phyloP scores from a whole-genome alignment of 2,329 filamentous ascomycete genomes.

The Aspergillus clavatus region DNA sequence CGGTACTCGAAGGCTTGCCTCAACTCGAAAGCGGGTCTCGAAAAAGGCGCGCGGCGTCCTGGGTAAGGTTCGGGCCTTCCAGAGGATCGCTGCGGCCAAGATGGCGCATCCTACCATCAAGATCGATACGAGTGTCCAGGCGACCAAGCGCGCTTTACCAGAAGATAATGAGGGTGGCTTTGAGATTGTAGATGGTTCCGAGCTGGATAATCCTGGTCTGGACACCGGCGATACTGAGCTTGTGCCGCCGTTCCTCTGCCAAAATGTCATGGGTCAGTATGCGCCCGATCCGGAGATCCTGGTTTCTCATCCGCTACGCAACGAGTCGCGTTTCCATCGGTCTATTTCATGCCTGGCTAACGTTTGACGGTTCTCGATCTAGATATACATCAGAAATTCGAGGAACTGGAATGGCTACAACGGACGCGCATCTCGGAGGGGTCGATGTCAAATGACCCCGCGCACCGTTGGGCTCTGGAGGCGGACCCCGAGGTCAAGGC shows the following conservation, averaged over 20 bases:
- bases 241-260: conserved; percentile 37
- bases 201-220: conserved; percentile 26
- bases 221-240: conserved; percentile 27
- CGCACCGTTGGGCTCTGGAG: conserved; percentile 57
- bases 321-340: neutral
- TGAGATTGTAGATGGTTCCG: conserved; percentile 21
- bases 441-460: conserved; percentile 40
- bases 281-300: neutral
- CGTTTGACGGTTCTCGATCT: conserved; percentile 2
- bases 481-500: conserved; percentile 51
- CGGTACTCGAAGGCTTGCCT: conserved; percentile 26
- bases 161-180: conserved; percentile 31
- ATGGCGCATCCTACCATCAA: conserved; percentile 40
- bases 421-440: conserved; percentile 50
- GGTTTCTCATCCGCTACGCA: neutral
- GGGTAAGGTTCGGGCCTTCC: conserved; percentile 38
- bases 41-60: conserved; percentile 40
- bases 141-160: conserved; percentile 37
- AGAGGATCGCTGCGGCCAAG: conserved; percentile 36
- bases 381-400: conserved; percentile 59
- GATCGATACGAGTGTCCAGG: conserved; percentile 36
- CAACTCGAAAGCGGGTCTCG: conserved; percentile 31
- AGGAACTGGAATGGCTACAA: conserved; percentile 58
- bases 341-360: conserved; percentile 6
- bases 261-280: conserved; percentile 35